Evolutionary conservation across 2,329 filamentous ascomycete species (phyloP).

Genomic region (Hypocreales sp.): DNA sequence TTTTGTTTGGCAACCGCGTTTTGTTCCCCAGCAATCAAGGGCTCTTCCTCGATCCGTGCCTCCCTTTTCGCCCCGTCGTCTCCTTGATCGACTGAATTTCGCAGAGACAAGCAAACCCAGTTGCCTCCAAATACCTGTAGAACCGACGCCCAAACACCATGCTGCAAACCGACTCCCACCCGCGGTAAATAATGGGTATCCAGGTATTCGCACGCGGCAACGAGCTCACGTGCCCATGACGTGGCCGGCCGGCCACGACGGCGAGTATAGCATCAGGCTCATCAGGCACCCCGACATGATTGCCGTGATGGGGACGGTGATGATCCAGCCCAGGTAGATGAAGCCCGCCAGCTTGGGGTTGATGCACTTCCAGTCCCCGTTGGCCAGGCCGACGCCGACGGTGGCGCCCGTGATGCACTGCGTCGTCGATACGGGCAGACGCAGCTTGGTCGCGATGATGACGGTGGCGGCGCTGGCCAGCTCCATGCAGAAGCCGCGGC

Average conservation of each 20-base stretch:
- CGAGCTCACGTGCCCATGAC: no score
- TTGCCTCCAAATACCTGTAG: no score
- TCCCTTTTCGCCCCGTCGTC: no score
- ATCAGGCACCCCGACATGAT: background rate
- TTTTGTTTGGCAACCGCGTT: no score
- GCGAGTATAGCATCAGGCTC: background rate
- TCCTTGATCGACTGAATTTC: no score
- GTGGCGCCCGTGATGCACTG: slow-evolving; percentile 37
- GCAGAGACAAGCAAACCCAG: no score
- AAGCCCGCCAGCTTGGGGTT: slow-evolving; percentile 31
- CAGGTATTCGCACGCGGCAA: no score
- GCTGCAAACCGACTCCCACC: no score
- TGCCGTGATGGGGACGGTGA: slow-evolving; percentile 24
- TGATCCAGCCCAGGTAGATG: slow-evolving; percentile 32
- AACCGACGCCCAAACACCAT: no score
- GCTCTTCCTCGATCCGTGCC: no score
- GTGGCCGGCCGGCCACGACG: background rate
- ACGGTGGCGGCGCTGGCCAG: slow-evolving; percentile 35
- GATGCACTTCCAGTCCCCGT: slow-evolving; percentile 31
- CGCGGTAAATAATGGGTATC: no score
- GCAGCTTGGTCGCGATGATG: slow-evolving; percentile 34
- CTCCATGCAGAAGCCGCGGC: slow-evolving; percentile 35
- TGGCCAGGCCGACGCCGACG: slow-evolving; percentile 34
- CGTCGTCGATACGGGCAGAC: slow-evolving; percentile 34
- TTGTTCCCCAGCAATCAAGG: no score